Conservation (phyloP, 805 yeast genomes). For the Blastobotrys americana region DNA sequence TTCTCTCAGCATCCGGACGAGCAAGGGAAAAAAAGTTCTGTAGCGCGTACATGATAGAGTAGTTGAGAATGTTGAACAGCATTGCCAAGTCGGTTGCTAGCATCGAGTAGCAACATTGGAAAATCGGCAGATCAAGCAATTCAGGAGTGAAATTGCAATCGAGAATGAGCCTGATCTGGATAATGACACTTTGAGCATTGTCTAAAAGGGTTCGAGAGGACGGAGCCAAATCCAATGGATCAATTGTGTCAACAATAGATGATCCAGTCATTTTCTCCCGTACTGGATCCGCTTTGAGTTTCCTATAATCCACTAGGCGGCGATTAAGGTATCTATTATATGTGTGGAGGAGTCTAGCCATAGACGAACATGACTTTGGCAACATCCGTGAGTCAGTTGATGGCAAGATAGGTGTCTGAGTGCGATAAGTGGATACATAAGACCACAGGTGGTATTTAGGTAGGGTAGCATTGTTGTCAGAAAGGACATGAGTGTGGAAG, state of each 20-base stretch:
- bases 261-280: constrained; percentile 12
- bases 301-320: constrained; percentile 12
- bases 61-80: constrained; percentile 13
- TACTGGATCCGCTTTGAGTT: constrained; percentile 13
- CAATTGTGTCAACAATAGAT: constrained; percentile 9
- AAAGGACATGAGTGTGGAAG: constrained; percentile 13
- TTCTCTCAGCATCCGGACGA: constrained; percentile 16
- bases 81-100: constrained; percentile 16
- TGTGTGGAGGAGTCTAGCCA: constrained; percentile 8
- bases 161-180: constrained; percentile 13
- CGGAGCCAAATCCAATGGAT: constrained; percentile 1
- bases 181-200: constrained; percentile 12
- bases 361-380: constrained; percentile 1
- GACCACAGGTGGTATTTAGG: constrained; percentile 6
- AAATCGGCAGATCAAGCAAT: constrained; percentile 8
- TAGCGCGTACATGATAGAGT: constrained; percentile 10
- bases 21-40: constrained; percentile 14
- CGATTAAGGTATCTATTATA: constrained; percentile 16
- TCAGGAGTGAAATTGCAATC: constrained; percentile 16
- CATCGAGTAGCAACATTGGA: constrained; percentile 10
- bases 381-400: constrained; percentile 3
- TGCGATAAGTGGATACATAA: neutral
- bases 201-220: constrained; percentile 9
- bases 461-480: constrained; percentile 11
- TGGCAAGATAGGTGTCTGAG: constrained; percentile 5